Percentiles rank a stretch among this genome's conserved stretches.
phyloP scores from a whole-genome alignment of 2,329 filamentous ascomycete genomes.

The Arthrobotrys entomopaga region DNA sequence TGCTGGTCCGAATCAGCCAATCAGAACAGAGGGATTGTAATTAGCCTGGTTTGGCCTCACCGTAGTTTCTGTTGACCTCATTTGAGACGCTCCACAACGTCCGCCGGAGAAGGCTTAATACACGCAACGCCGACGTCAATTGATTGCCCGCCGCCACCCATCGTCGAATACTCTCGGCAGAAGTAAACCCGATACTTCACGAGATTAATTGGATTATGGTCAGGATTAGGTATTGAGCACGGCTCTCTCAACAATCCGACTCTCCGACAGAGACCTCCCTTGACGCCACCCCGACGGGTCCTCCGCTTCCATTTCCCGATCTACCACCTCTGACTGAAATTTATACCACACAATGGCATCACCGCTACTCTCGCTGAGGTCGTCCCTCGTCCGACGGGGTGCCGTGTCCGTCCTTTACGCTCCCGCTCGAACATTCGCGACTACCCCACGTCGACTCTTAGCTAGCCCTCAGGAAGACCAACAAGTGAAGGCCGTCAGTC shows the following conservation, averaged over 20 bases:
- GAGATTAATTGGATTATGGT: slow-evolving; percentile 33
- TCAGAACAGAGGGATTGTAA: slow-evolving; percentile 48
- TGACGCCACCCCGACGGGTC: slow-evolving; percentile 15
- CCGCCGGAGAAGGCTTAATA: slow-evolving; percentile 36
- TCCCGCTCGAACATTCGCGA: slow-evolving; percentile 71
- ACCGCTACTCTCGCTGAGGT: slow-evolving; percentile 63
- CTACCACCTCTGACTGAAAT: slow-evolving; percentile 2
- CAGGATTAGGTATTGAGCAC: slow-evolving; percentile 18
- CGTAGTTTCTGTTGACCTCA: slow-evolving; percentile 52
- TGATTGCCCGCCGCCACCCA: slow-evolving; percentile 3
- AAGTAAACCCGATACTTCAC: slow-evolving; percentile 9
- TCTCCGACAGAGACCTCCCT: slow-evolving; percentile 13
- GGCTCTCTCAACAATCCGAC: slow-evolving; percentile 20
- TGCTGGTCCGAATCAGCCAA: slow-evolving; percentile 28
- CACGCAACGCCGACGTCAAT: slow-evolving; percentile 31
- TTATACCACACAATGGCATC: slow-evolving; percentile 63
- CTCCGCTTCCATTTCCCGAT: neutral
- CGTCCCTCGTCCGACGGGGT: slow-evolving; percentile 60
- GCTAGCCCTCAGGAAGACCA: slow-evolving; percentile 60
- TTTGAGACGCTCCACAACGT: slow-evolving; percentile 42
- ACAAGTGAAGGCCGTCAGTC: slow-evolving; percentile 61
- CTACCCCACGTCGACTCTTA: slow-evolving; percentile 67
- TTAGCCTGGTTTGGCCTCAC: slow-evolving; percentile 41
- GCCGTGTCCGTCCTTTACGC: slow-evolving; percentile 60
- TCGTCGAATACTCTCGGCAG: slow-evolving; percentile 15